Percentiles rank a stretch among this genome's conserved stretches.
Evolutionary conservation across 139 green algal species (phyloP).

Genomic region (Edaphochlamys debaryana): DNA sequence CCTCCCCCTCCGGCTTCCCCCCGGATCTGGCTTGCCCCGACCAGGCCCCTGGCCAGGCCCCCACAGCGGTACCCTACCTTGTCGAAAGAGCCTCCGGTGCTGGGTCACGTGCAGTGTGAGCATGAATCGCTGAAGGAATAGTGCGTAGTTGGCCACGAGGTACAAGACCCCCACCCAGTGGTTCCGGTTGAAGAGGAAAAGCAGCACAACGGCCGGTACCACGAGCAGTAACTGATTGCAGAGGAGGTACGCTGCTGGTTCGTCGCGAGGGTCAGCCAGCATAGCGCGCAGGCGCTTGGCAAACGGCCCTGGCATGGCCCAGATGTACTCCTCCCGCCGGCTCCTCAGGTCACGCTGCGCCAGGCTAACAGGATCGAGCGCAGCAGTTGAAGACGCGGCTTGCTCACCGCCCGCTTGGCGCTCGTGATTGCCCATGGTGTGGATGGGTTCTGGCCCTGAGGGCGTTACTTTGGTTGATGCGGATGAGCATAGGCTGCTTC

Average conservation of each 20-base stretch:
- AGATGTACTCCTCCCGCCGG: conserved; percentile 34
- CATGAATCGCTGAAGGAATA: conserved; percentile 84
- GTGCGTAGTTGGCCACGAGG: conserved; percentile 63
- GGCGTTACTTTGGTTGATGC: no score
- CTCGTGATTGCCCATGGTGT: no score
- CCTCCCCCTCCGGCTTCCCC: no score
- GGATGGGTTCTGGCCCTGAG: no score
- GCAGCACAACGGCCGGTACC: conserved; percentile 15
- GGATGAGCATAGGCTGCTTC: no score
- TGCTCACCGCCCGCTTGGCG: no score
- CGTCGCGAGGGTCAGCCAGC: conserved; percentile 59
- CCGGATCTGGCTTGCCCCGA: no score
- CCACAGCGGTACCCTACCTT: conserved; percentile 51
- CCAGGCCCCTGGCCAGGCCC: no score
- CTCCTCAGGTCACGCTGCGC: conserved; percentile 17
- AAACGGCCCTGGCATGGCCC: conserved; percentile 7
- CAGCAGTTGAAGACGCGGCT: no score
- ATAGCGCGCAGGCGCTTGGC: background rate
- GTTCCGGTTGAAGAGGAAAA: conserved; percentile 24
- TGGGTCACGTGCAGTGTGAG: conserved; percentile 80
- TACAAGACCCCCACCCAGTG: conserved; percentile 62
- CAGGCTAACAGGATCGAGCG: background rate
- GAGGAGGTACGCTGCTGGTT: conserved; percentile 54
- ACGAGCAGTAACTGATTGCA: conserved; percentile 55
- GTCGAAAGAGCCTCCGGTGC: conserved; percentile 75